A percentile compares a stretch with the other conserved stretches of the same genome.
Conservation (phyloP, 345 rosid genomes). For the Gossypium australe region DNA sequence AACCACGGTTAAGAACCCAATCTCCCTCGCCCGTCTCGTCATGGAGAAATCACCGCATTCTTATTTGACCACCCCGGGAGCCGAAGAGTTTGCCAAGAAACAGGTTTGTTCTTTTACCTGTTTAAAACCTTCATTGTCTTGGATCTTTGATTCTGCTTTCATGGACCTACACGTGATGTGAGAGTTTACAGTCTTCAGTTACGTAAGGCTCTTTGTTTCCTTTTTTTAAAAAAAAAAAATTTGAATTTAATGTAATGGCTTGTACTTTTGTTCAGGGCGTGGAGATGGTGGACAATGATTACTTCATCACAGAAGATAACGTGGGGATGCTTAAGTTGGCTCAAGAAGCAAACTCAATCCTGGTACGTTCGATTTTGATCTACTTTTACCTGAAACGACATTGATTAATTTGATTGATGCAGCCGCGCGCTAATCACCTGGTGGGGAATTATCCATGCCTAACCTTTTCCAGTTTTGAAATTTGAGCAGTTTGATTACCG, state of each 20-base stretch:
- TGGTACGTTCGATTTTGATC: constrained; percentile 40
- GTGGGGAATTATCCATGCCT: not conserved
- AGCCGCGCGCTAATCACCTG: not conserved
- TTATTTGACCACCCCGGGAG: constrained; percentile 81
- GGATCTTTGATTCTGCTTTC: not conserved
- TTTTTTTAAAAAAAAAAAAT: not conserved
- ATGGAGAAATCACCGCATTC: constrained; percentile 99
- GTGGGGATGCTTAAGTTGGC: constrained; percentile 81
- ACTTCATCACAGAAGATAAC: constrained; percentile 81
- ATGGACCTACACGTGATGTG: not conserved
- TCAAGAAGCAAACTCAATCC: constrained; percentile 78
- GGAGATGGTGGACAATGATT: constrained; percentile 67
- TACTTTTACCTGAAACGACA: not conserved
- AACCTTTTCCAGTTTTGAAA: not conserved
- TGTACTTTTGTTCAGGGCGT: constrained; percentile 44
- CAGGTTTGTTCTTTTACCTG: constrained; percentile 39
- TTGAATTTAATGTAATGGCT: not conserved
- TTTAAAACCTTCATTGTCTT: not conserved
- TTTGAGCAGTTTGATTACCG: constrained; percentile 75
- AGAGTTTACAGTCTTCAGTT: not conserved
- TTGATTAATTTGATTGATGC: not conserved
- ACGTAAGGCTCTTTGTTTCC: not conserved
- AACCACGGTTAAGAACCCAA: constrained; percentile 82
- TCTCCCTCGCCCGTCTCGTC: constrained; percentile 88
- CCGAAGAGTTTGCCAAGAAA: constrained; percentile 82